Evolutionary conservation across 306 rosid species (phyloP), one percentile per base, ranked within the genome.

Genomic region (Malus fusca): DNA sequence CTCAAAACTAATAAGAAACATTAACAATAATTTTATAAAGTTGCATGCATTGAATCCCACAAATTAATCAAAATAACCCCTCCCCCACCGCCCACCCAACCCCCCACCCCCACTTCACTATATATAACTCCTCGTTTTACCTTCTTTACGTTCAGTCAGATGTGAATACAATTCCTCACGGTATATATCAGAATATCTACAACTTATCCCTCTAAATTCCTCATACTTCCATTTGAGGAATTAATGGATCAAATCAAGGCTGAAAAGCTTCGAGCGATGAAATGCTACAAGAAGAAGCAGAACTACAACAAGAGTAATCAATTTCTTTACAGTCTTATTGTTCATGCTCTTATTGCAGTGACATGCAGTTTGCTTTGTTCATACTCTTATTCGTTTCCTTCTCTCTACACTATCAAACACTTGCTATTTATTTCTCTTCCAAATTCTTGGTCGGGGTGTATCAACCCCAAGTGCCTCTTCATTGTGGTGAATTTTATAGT

Each of bases 401-500:
- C 77, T 42, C 64, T 74, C 4, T 68, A 56, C 12, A 51, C 83
- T n/a, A 35, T 74, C 40, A 81, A 73, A 25, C 60, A 77, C 28
- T 68, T 77, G 23, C 8, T 77, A 15, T 59, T 33, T 25, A 19
- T 75, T n/a, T 74, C 69, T 61, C 73, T 81, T 63, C 85, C 85
- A 5, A 77, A 61, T 51, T 56, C 72, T 18, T 84, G 82, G 51
- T 61, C 79, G 28, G 59, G 77, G 63, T 67, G 81, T 69, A 60
- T 72, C 21, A 79, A 30, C 75, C 88, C 88, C 28, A 77, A 72
- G 67, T 84, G 81, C 77, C 66, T 87, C 33, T 87, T 84, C 43
- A 40, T 87, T 0, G 77, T 87, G 26, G 81, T 81, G 44, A 87
- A 84, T 68, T 83, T 74, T 78, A 87, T 87, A 8, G 68, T 87